A percentile compares a stretch with the other conserved stretches of the same genome.
phyloP scores from a whole-genome alignment of 2,329 filamentous ascomycete species.

The Peltaster fructicola region DNA sequence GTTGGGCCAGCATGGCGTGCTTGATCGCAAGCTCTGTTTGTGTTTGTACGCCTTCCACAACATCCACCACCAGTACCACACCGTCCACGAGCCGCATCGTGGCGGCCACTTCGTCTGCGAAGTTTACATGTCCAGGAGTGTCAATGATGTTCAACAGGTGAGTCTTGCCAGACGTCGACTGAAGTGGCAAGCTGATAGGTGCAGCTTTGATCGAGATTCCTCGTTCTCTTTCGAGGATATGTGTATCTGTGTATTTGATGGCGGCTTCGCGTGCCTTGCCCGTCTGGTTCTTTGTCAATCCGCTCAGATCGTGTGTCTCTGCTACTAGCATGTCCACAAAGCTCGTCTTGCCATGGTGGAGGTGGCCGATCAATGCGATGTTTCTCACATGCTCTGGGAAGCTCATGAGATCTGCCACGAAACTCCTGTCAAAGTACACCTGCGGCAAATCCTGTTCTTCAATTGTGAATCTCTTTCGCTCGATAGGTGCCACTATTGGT shows the following conservation, averaged over 20 bases:
- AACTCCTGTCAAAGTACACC: slow-evolving; percentile 72
- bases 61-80: slow-evolving; percentile 82
- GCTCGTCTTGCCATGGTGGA: slow-evolving; percentile 95
- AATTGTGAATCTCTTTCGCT: slow-evolving; percentile 90
- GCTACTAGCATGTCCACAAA: slow-evolving; percentile 97
- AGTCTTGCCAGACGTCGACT: slow-evolving; percentile 79
- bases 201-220: slow-evolving; percentile 83
- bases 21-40: slow-evolving; percentile 97
- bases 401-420: slow-evolving; percentile 92
- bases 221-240: slow-evolving; percentile 72
- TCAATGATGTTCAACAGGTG: slow-evolving; percentile 90
- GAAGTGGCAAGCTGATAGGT: slow-evolving; percentile 85
- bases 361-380: slow-evolving; percentile 74
- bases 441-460: slow-evolving; percentile 80
- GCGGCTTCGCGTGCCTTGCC: slow-evolving; percentile 76
- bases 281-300: slow-evolving; percentile 60
- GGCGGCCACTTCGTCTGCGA: slow-evolving; percentile 89
- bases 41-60: slow-evolving; percentile 96
- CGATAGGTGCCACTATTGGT: slow-evolving; percentile 83
- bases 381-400: slow-evolving; percentile 91
- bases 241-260: slow-evolving; percentile 84
- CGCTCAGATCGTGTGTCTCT: slow-evolving; percentile 78
- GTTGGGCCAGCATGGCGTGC: slow-evolving; percentile 75
- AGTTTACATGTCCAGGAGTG: slow-evolving; percentile 95
- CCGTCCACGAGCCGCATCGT: slow-evolving; percentile 78